Conservation (phyloP, 1,284 basidiomycete genomes). For the Cryptococcus sp. region DNA sequence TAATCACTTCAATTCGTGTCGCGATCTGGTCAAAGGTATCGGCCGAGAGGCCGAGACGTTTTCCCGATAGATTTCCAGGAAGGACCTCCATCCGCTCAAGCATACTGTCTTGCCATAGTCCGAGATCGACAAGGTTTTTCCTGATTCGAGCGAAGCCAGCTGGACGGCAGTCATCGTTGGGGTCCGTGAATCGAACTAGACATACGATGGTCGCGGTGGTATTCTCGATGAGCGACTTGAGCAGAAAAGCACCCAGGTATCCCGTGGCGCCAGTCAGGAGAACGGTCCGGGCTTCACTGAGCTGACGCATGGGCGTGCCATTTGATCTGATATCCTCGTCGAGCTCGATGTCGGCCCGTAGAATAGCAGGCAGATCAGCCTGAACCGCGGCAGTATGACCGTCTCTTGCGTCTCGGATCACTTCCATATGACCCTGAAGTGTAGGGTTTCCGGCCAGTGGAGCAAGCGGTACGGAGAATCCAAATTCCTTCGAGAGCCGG, state of each 20-base stretch:
- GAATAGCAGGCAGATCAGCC: constrained; percentile 38
- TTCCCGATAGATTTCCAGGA: constrained; percentile 34
- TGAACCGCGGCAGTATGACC: constrained; percentile 36
- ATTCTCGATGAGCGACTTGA: constrained; percentile 32
- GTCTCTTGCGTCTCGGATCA: constrained; percentile 29
- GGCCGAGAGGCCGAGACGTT: constrained; percentile 28
- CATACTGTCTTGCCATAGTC: constrained; percentile 36
- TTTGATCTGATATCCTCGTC: constrained; percentile 30
- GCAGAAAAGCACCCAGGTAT: constrained; percentile 40
- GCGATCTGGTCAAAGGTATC: constrained; percentile 30
- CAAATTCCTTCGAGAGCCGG: constrained; percentile 31
- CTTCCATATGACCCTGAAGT: constrained; percentile 32
- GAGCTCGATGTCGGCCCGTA: constrained; percentile 29
- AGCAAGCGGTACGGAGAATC: constrained; percentile 34
- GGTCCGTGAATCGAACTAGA: constrained; percentile 38
- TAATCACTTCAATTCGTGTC: constrained; percentile 28
- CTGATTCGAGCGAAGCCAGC: constrained; percentile 38
- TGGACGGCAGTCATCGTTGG: constrained; percentile 27
- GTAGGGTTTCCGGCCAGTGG: constrained; percentile 31
- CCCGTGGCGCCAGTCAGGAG: constrained; percentile 44
- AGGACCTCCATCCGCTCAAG: constrained; percentile 37
- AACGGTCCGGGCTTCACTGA: constrained; percentile 29
- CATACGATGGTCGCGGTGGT: constrained; percentile 40
- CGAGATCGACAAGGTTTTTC: constrained; percentile 40
- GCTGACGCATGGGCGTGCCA: constrained; percentile 16